Evolutionary conservation across 306 rosid genomes (phyloP).

Genomic region (Corylus americana): DNA sequence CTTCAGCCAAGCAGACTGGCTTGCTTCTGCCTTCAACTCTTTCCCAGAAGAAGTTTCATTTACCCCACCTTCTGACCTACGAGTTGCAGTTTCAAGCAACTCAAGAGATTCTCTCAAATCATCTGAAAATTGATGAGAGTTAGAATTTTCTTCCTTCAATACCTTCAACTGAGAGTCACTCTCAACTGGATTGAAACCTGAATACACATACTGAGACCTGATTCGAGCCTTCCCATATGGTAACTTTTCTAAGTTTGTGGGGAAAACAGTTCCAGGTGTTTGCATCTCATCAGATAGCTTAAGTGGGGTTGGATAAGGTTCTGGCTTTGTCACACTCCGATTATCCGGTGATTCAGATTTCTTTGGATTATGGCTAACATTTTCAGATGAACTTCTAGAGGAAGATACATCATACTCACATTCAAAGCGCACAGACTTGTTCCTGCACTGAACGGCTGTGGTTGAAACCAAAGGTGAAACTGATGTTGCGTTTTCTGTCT

Average conservation of each 20-base stretch:
- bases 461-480: constrained; percentile 41
- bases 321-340: constrained; percentile 49
- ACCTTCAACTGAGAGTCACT: constrained; percentile 41
- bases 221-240: constrained; percentile 53
- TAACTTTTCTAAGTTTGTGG: constrained; percentile 53
- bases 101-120: constrained; percentile 48
- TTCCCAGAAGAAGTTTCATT: constrained; percentile 39
- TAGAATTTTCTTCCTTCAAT: constrained; percentile 47
- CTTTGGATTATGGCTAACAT: constrained; percentile 35
- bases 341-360: constrained; percentile 43
- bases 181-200: constrained; percentile 46
- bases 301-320: constrained; percentile 77
- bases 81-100: constrained; percentile 40
- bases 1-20: constrained; percentile 67
- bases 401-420: constrained; percentile 50
- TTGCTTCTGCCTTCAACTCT: constrained; percentile 53
- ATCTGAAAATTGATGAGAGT: constrained; percentile 41
- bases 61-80: constrained; percentile 33
- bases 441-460: constrained; percentile 48
- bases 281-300: constrained; percentile 84
- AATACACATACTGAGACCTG: constrained; percentile 71
- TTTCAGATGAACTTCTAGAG: constrained; percentile 50
- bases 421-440: constrained; percentile 79
- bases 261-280: constrained; percentile 92
- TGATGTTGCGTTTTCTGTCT: constrained; percentile 39